A percentile compares a stretch with the other conserved stretches of the same genome.
Evolutionary conservation across 495 filamentous ascomycete genomes (phyloP).

Genomic region (Hypoxylon fuscum): DNA sequence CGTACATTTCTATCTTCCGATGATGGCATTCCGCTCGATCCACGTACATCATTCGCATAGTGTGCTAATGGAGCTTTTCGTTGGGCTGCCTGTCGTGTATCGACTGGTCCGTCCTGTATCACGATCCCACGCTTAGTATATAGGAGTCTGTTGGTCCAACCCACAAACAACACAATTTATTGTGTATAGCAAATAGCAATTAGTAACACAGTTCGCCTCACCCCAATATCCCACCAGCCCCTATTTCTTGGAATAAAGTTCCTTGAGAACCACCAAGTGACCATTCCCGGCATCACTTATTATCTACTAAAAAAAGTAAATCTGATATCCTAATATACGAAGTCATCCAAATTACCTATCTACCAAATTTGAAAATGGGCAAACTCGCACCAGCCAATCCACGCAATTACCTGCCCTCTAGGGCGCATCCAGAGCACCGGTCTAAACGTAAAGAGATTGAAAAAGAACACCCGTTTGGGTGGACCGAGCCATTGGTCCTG

Average conservation of each 20-base stretch:
- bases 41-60: constrained; percentile 11
- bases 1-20: constrained; percentile 18
- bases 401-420: constrained; percentile 36
- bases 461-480: constrained; percentile 35
- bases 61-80: background rate
- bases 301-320: background rate
- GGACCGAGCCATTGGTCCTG: constrained; percentile 33
- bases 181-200: background rate
- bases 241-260: too few relatives aligned
- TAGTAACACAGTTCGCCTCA: constrained; percentile 3
- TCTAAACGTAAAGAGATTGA: constrained; percentile 40
- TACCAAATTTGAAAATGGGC: constrained; percentile 14
- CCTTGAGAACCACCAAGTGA: too few relatives aligned
- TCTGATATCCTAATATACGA: background rate
- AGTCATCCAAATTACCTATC: background rate
- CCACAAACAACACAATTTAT: background rate
- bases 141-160: background rate
- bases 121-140: constrained; percentile 6
- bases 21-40: constrained; percentile 32
- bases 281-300: background rate
- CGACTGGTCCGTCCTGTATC: constrained; percentile 1
- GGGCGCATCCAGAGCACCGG: constrained; percentile 47
- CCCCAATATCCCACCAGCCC: background rate
- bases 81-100: constrained; percentile 1
- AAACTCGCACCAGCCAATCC: constrained; percentile 33